A percentile compares a stretch with the other conserved stretches of the same genome.
Evolutionary conservation across 495 filamentous ascomycete genomes (phyloP).

Genomic region (Hyaloscypha bicolor): DNA sequence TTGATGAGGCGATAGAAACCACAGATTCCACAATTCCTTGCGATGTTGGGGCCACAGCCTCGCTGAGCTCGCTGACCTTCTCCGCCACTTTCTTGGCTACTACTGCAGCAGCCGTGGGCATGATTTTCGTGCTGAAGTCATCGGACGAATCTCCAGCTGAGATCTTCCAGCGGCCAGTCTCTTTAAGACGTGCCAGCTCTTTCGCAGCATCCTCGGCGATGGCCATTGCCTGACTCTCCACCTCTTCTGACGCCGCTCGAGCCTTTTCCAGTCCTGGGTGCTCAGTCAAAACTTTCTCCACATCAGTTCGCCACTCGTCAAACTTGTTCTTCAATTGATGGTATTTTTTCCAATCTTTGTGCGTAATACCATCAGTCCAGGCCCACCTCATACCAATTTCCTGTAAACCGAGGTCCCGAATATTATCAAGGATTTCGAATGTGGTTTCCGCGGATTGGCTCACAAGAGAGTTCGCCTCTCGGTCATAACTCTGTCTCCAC

Average conservation of each 20-base stretch:
- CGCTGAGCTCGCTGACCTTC: conserved; percentile 40
- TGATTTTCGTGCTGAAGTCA: conserved; percentile 66
- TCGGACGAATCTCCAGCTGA: conserved; percentile 71
- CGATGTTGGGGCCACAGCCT: conserved; percentile 40
- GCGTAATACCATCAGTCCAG: conserved; percentile 92
- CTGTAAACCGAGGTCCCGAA: conserved; percentile 86
- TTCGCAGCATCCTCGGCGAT: conserved; percentile 79
- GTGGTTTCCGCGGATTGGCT: conserved; percentile 78
- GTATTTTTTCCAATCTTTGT: conserved; percentile 95
- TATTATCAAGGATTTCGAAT: conserved; percentile 77
- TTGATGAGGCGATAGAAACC: conserved; percentile 35
- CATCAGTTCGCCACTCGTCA: conserved; percentile 80
- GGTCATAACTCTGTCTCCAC: conserved; percentile 76
- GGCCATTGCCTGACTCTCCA: conserved; percentile 77
- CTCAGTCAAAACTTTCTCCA: conserved; percentile 68
- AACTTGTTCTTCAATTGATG: conserved; percentile 82
- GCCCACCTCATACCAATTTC: conserved; percentile 98
- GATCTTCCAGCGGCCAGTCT: conserved; percentile 85
- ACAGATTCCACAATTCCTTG: conserved; percentile 41
- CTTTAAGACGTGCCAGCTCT: conserved; percentile 82
- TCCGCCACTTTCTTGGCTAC: conserved; percentile 45
- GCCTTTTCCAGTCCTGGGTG: conserved; percentile 75
- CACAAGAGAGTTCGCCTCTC: conserved; percentile 68
- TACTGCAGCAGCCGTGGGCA: conserved; percentile 47
- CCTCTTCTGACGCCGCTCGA: conserved; percentile 63